Conservation (phyloP, 2,329 filamentous ascomycete species). For the Alternaria sp. region DNA sequence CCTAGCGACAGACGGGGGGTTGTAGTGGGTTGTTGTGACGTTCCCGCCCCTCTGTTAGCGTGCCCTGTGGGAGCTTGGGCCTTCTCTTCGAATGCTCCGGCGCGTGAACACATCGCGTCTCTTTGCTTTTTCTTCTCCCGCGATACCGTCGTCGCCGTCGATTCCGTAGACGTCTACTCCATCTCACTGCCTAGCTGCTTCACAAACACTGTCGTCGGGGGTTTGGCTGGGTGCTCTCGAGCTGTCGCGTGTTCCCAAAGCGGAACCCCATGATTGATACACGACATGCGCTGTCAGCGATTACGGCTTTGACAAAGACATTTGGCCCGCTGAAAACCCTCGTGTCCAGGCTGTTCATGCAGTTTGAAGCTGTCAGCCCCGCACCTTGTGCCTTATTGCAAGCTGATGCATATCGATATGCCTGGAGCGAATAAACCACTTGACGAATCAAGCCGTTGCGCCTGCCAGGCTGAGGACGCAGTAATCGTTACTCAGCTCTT, state of each 20-base stretch:
- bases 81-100: slow-evolving; percentile 14
- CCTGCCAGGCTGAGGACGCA: neutral
- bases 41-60: slow-evolving; percentile 21
- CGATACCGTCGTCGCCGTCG: neutral
- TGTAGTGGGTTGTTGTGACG: slow-evolving; percentile 30
- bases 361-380: slow-evolving; percentile 1
- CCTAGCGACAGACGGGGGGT: slow-evolving; percentile 30
- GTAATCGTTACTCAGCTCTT: slow-evolving; percentile 29
- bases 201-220: neutral
- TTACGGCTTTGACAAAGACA: slow-evolving; percentile 36
- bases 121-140: slow-evolving; percentile 3
- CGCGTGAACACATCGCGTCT: slow-evolving; percentile 6
- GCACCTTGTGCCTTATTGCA: slow-evolving; percentile 10
- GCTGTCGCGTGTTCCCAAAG: slow-evolving; percentile 3
- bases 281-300: slow-evolving; percentile 41
- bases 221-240: neutral
- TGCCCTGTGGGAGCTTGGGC: slow-evolving; percentile 24
- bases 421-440: neutral
- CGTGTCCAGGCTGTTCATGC: slow-evolving; percentile 3
- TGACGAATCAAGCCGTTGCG: neutral
- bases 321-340: slow-evolving; percentile 1
- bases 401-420: neutral
- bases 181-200: neutral
- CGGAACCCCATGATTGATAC: slow-evolving; percentile 15
- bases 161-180: slow-evolving; percentile 4